Evolutionary conservation across 148 eudicot species (phyloP), one percentile per base, ranked within the genome.

Genomic region (Nepenthes gracilis): DNA sequence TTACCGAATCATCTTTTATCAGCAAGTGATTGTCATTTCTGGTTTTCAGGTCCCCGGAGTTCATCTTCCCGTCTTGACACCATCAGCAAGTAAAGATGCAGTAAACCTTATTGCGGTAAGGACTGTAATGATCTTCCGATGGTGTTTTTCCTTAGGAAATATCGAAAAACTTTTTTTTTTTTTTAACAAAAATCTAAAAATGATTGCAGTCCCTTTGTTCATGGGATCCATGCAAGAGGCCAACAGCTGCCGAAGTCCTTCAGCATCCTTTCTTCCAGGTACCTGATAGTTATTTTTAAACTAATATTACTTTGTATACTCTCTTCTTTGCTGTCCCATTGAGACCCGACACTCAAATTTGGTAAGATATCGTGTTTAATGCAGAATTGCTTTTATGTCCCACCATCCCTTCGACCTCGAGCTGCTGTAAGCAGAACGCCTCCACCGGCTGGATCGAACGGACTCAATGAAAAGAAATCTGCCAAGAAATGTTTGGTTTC

Each of bases 241-340:
- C 91, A 61, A 86, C 96, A 54, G 95, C 98, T 35, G 60, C 70
- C 34, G 88, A 93, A 78, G 95, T 64, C 54, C 95, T 93, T 63
- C 95, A 81, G 67, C 96, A 93, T 75, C 91, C 95, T 14, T 93
- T 93, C 73, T 93, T 93, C 76, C 83, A 92, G 98, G 96, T 86
- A 54, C 14, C 33, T 33, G 34, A 9, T 35, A 9, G 23, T 23
- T 23, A 23, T 23, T 23, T 23, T 23, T 23, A 23, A 23, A 23
- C 23, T 23, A 23, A 23, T 23, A 23, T 23, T 23, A 23, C 60
- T 37, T 49, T 60, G 12, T 14, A 64, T 50, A 3, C 8, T 33
- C 5, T 55, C 36, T 4, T 7, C 1, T 33, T 6, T 55, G 36
- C 5, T 23, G 37, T 33, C 8, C 36, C 36, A 32, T 14, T 32